Base-by-base conservation (phyloP, 306 rosid genomes). In the Morella rubra region DNA sequence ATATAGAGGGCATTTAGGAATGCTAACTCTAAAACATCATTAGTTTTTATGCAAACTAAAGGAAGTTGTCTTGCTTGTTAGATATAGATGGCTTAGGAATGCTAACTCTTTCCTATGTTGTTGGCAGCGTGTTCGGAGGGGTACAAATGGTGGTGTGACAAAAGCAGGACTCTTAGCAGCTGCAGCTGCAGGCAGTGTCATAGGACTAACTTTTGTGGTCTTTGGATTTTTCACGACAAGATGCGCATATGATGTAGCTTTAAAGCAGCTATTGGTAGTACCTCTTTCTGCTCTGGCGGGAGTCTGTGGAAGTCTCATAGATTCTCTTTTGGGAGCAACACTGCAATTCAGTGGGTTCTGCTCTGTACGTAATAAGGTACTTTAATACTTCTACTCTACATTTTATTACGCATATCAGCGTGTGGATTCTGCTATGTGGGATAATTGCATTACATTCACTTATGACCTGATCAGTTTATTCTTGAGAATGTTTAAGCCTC, bases 271-370 rank as follows among this genome's bases (percentile, higher is more conserved):
- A 76, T 69, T 89, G 24, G 92, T 89, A 56, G 79, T 95, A 62
- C 98, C 98, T 41, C 81, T 95, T 14, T 77, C 98, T 27, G 62
- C 88, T 50, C 0, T 90, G 51, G 96, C 97, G 27, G 98, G 97
- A 72, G 75, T 92, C 55, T 53, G 71, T 62, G 97, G 97, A 76
- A 92, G 98, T 78, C 66, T 83, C 73, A 85, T 95, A n/a, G 97
- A 95, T 79, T 95, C 98, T 83, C 88, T 95, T n/a, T 69, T 95
- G 81, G 98, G 98, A 76, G 96, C 98, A 76, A 95, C 98, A 18
- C 66, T 95, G 76, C 98, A 95, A 73, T 95, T 84, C 83, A 90
- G 90, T 74, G 98, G 98, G 80, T 85, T 85, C 88, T 95, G 98
- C 84, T 72, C 89, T 24, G 85, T 95, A 81, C 97, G 97, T 44